Evolutionary conservation across 1,284 basidiomycete genomes (phyloP).

Genomic region (Apiotrichum akiyoshidainum): DNA sequence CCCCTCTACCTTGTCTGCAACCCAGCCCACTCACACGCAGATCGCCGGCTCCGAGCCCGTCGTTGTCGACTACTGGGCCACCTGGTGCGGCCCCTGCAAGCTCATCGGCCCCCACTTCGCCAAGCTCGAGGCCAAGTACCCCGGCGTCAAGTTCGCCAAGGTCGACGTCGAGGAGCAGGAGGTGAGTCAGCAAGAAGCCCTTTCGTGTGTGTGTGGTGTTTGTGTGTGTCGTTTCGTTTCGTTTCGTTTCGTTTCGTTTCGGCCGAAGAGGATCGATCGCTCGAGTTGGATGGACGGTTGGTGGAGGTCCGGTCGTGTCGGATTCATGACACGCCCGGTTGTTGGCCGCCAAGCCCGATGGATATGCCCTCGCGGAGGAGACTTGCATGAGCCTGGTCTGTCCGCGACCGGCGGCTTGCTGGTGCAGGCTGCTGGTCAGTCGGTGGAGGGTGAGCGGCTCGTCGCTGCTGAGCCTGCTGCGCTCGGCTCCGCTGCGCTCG

Average conservation of each 20-base stretch:
- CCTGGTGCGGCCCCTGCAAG: conserved; percentile 65
- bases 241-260: not conserved
- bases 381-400: too few species aligned
- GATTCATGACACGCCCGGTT: too few species aligned
- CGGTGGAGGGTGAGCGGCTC: too few species aligned
- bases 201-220: not conserved
- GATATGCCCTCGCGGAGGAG: too few species aligned
- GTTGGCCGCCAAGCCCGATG: too few species aligned
- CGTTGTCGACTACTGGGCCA: conserved; percentile 70
- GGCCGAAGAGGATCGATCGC: not conserved
- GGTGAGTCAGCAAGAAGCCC: conserved; percentile 25
- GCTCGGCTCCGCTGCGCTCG: too few species aligned
- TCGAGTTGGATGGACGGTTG: too few species aligned
- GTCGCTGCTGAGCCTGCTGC: too few species aligned
- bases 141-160: conserved; percentile 70
- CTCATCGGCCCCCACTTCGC: conserved; percentile 75
- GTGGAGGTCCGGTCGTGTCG: too few species aligned
- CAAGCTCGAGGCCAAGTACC: conserved; percentile 57
- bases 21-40: conserved; percentile 48
- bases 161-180: conserved; percentile 67
- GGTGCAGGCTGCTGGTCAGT: too few species aligned
- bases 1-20: not conserved
- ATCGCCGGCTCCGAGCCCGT: conserved; percentile 60
- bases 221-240: not conserved
- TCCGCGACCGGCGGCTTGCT: too few species aligned